Evolutionary conservation across 306 rosid species (phyloP), one percentile per base, ranked within the genome.

Genomic region (Carpinus fangiana): DNA sequence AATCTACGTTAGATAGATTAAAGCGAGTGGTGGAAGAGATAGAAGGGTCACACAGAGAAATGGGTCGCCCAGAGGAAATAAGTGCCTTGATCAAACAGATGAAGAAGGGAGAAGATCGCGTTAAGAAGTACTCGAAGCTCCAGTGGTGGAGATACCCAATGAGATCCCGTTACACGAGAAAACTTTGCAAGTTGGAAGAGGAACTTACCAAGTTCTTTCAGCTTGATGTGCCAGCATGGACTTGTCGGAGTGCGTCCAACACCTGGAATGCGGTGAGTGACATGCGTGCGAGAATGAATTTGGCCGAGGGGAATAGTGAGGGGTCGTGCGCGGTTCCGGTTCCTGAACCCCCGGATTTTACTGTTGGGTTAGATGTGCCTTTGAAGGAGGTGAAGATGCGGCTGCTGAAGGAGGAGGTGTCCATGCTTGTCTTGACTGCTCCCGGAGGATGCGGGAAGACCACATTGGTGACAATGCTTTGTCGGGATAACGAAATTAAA

Each of bases 371-470:
- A 79, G 84, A 86, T 28, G 47, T 5, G 11, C 75, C 70, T 5
- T 61, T 86, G 69, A 21, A 5, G 1, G 84, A 82, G 31, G 36
- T 87, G 86, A 88, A 84, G 88, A 20, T 4, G 48, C 77, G 78
- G 68, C 65, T 87, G 38, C 80, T 87, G n/a, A 80, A 38, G 52
- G 77, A 76, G 0, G 87, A 73, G 1, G 23, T 16, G 7, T 78
- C 83, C 9, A 48, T 73, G 18, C 6, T 83, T 0, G 69, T 75
- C 41, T 48, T 90, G 72, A 90, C 88, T 48, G 94, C 86, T 57
- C 72, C 83, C 2, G 87, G 86, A 0, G 94, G 94, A 45, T 81
- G 75, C 1, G 92, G 92, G 38, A 90, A 90, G 76, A 83, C 90
- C 21, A 86, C 94, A 6, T 50, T 90, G 70, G 94, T 85, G 7